phyloP scores from a whole-genome alignment of 169 alveolate species.

The Eimeria praecox region DNA sequence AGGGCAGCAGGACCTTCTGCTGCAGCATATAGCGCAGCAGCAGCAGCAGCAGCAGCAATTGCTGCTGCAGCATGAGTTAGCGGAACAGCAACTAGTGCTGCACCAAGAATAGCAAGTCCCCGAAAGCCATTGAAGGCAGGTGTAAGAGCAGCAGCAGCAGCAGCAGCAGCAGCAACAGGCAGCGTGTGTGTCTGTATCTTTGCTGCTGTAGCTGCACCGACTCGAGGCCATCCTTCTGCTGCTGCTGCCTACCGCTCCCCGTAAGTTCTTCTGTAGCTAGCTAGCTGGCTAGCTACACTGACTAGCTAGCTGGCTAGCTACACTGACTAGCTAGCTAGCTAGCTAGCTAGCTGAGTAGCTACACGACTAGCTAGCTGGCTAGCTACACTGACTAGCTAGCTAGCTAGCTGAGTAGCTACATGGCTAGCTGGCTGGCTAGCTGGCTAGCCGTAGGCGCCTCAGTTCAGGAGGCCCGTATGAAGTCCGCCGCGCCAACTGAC shows the following conservation, averaged over 20 bases:
- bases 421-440: too few species aligned
- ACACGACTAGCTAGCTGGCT: too few species aligned
- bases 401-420: too few species aligned
- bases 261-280: not conserved
- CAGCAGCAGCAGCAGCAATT: conserved; percentile 49
- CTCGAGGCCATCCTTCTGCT: too few species aligned
- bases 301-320: too few species aligned
- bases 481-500: too few species aligned
- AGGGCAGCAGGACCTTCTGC: conserved; percentile 4
- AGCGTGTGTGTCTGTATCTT: not conserved
- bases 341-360: too few species aligned
- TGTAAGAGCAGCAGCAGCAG: not conserved
- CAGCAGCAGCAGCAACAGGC: conserved; percentile 37
- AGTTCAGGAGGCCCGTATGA: too few species aligned
- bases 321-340: too few species aligned
- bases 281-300: not conserved
- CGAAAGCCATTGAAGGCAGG: not conserved
- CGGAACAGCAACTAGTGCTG: conserved; percentile 48
- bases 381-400: too few species aligned
- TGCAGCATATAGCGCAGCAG: conserved; percentile 27
- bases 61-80: conserved; percentile 15
- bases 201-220: not conserved
- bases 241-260: not conserved
- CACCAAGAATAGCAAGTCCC: not conserved
- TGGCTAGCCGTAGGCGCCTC: too few species aligned